Base-by-base conservation (phyloP, 2,329 filamentous ascomycete species). In the Penicillium sp. region DNA sequence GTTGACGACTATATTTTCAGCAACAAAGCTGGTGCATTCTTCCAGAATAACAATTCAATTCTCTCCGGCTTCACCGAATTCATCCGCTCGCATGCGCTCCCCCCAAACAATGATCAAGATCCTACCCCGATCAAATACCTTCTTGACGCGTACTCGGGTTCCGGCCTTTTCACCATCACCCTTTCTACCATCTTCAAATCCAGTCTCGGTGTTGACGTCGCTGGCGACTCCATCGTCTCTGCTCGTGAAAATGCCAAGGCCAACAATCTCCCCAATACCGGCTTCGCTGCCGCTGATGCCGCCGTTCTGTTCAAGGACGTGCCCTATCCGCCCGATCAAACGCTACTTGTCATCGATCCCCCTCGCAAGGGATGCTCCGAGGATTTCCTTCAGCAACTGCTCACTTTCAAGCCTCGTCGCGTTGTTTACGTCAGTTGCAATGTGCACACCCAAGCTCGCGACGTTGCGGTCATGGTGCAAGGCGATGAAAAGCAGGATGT, bases 11-110 rank as follows among this genome's bases (percentile, higher is more conserved):
- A 86, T 73, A 76, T 84, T 63, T 95, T 98, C 73, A 84, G 84
- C 66, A 97, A 95, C 73, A 88, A 87, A 3, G 93, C 93, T 9
- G 90, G 90, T 50, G 83, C 88, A 45, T 98, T 98, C 75, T 98
- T 98, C 80, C 93, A 98, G 66, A 98, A 98, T 78, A 98, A 98
- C 79, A 97, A 97, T 76, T 94, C 90, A 47, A 97, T 98, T 70
- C 84, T 98, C 25, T 83, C 88, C 28, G 73, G 76, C 12, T 95
- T 97, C 71, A 95, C 90, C 11, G 78, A 82, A 56, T 95, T 94
- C 74, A 88, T 97, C 66, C 86, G 89, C 53, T 77, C 86, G 34
- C 81, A 86, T 68, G 86, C 91, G 62, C 76, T 90, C 2, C 84
- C 83, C 61, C 32, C 59, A 66, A 43, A 59, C 58, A 48, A 60